phyloP scores from a whole-genome alignment of 371 early-diverging fungal genomes.

The Homolaphlyctis polyrhiza region DNA sequence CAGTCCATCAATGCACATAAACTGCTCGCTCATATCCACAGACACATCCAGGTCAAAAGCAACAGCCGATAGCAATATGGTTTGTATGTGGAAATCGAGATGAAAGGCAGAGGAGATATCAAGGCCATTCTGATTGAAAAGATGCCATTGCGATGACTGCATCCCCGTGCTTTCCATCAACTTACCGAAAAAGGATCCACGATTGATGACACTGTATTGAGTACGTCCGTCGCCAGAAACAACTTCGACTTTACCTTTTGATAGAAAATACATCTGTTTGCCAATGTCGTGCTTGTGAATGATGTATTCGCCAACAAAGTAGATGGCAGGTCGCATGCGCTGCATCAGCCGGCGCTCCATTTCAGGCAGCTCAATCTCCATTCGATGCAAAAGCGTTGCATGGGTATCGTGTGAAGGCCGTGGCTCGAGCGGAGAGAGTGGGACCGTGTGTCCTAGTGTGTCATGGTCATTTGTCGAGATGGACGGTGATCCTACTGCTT shows the following conservation, averaged over 20 bases:
- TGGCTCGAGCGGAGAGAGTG: too few species aligned
- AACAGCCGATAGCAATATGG: neutral
- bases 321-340: constrained; percentile 27
- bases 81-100: neutral
- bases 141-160: too few species aligned
- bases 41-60: too few species aligned
- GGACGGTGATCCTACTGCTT: too few species aligned
- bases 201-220: constrained; percentile 27
- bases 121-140: too few species aligned
- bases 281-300: constrained; percentile 39
- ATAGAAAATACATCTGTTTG: constrained; percentile 38
- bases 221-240: constrained; percentile 29
- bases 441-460: too few species aligned
- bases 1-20: neutral
- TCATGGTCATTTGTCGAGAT: too few species aligned
- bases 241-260: constrained; percentile 35
- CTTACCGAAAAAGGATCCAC: constrained; percentile 38
- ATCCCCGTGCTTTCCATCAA: neutral
- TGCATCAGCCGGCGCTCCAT: constrained; percentile 30
- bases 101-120: too few species aligned
- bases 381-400: too few species aligned
- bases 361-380: constrained; percentile 25
- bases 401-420: too few species aligned
- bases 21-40: too few species aligned
- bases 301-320: constrained; percentile 26